A percentile compares a stretch with the other conserved stretches of the same genome.
phyloP scores from a whole-genome alignment of 2,329 filamentous ascomycete genomes.

The Fusarium penzigii region DNA sequence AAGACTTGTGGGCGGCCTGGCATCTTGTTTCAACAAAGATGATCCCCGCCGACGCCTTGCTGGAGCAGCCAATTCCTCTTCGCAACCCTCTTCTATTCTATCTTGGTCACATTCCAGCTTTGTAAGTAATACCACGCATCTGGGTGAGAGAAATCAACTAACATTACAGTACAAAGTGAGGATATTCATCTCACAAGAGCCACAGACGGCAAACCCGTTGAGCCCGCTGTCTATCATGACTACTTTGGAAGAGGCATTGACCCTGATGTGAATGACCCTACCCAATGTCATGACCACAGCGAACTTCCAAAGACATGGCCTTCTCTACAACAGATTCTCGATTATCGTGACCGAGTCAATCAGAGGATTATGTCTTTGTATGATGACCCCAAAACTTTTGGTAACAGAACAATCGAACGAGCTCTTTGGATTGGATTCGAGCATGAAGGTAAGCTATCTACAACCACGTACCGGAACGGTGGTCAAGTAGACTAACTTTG shows the following conservation, averaged over 20 bases:
- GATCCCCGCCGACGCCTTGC: slow-evolving; percentile 4
- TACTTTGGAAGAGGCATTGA: slow-evolving; percentile 9
- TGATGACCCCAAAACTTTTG: background rate
- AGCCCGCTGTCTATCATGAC: background rate
- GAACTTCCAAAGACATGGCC: slow-evolving; percentile 14
- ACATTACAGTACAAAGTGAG: background rate
- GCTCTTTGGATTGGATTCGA: slow-evolving; percentile 22
- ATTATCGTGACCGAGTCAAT: slow-evolving; percentile 13
- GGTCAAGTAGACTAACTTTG: accelerated
- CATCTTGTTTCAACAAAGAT: slow-evolving; percentile 17
- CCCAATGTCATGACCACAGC: slow-evolving; percentile 16
- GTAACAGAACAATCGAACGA: slow-evolving; percentile 4
- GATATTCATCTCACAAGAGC: slow-evolving; percentile 14
- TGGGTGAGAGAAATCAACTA: background rate
- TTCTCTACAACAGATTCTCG: slow-evolving; percentile 6
- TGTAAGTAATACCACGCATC: slow-evolving; percentile 1
- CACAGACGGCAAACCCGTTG: background rate
- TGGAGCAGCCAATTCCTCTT: slow-evolving; percentile 17
- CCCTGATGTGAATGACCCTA: slow-evolving; percentile 13
- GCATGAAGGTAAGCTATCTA: slow-evolving; percentile 6
- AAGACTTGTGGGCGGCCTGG: slow-evolving; percentile 17
- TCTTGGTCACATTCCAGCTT: slow-evolving; percentile 16
- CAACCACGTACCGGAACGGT: too few relatives aligned
- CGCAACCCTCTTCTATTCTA: slow-evolving; percentile 18
- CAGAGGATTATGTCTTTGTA: slow-evolving; percentile 6